Base-by-base conservation (phyloP, 2,329 filamentous ascomycete species). In the Apiospora kogelbergensis region DNA sequence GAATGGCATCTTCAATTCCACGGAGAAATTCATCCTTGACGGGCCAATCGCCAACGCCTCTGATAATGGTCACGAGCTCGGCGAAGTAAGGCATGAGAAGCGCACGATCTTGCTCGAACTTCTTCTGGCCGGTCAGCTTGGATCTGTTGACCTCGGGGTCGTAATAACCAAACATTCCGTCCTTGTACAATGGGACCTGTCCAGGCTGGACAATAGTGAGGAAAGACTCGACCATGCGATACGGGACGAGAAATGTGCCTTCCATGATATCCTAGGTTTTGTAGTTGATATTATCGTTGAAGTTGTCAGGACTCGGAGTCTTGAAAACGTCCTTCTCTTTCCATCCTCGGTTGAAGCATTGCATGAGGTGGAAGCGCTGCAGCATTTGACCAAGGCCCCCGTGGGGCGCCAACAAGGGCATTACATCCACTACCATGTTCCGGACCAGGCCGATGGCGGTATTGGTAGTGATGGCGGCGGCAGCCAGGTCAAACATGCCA, bases 1-100 rank as follows among this genome's bases (percentile, higher is more conserved):
- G 69, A 37, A 74, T 71, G 22, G 81, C 68, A 46, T 80, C 73
- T 26, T 73, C 72, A 13, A 83, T 72, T 1, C 78, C 79, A 1
- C 79, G 79, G 2, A 79, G 73, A 41, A 83, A 75, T 67, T 81
- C 79, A 66, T 84, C 82, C 53, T 80, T 72, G 6, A 77, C 73
- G 0, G 77, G 76, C 68, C 75, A 81, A 15, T 70, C 45, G 1
- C 26, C 15, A 10, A 77, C 42, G 2, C 63, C 44, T 6, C 72
- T 69, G 46, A 72, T 48, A 1, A 77, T 66, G 3, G 72, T 73
- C 33, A 74, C 69, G 0, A 81, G 73, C 44, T 84, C 80, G 0
- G 76, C 72, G 11, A 82, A 76, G 44, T 78, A 73, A 3, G 80
- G 73, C 68, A 74, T 67, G 2, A 83, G 65, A 0, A 83, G 65